Evolutionary conservation across 768 basidiomycete species (phyloP).

Genomic region (Leccinum subgranulosum): DNA sequence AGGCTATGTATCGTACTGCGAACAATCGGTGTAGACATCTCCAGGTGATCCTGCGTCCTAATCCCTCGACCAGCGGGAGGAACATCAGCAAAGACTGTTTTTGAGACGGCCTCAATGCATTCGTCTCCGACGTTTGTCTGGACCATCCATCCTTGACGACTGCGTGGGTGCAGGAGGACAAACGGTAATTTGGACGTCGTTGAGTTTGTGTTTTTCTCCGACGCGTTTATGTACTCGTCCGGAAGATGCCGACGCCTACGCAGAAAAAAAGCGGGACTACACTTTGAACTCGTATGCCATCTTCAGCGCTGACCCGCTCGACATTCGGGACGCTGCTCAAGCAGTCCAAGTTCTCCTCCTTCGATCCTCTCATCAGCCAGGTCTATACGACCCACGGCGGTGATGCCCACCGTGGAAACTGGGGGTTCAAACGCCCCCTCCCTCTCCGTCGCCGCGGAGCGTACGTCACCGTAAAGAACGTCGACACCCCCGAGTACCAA

Average conservation of each 20-base stretch:
- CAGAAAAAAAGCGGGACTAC: background rate
- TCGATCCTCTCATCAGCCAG: slow-evolving; percentile 72
- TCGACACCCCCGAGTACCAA: slow-evolving; percentile 73
- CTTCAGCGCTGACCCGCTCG: slow-evolving; percentile 45
- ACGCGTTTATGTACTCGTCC: slow-evolving; percentile 30
- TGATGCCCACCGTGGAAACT: slow-evolving; percentile 74
- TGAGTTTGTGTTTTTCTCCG: slow-evolving; percentile 20
- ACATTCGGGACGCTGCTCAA: slow-evolving; percentile 76
- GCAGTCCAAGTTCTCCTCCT: slow-evolving; percentile 78
- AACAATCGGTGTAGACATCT: slow-evolving; percentile 52
- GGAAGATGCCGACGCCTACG: slow-evolving; percentile 22
- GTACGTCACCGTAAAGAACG: slow-evolving; percentile 60
- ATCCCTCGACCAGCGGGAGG: slow-evolving; percentile 87
- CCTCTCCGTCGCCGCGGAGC: slow-evolving; percentile 60
- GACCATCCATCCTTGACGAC: slow-evolving; percentile 65
- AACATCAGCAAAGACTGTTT: slow-evolving; percentile 93
- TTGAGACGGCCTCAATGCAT: slow-evolving; percentile 50
- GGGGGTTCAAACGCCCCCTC: slow-evolving; percentile 83
- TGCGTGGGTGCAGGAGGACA: slow-evolving; percentile 42
- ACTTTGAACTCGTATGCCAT: slow-evolving; percentile 6
- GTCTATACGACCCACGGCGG: slow-evolving; percentile 71
- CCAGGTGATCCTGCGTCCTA: slow-evolving; percentile 94
- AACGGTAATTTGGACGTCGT: slow-evolving; percentile 87
- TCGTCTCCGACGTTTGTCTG: slow-evolving; percentile 87
- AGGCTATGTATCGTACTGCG: slow-evolving; percentile 9